Conservation (phyloP, 768 basidiomycete species). For the Amanita inopinata region DNA sequence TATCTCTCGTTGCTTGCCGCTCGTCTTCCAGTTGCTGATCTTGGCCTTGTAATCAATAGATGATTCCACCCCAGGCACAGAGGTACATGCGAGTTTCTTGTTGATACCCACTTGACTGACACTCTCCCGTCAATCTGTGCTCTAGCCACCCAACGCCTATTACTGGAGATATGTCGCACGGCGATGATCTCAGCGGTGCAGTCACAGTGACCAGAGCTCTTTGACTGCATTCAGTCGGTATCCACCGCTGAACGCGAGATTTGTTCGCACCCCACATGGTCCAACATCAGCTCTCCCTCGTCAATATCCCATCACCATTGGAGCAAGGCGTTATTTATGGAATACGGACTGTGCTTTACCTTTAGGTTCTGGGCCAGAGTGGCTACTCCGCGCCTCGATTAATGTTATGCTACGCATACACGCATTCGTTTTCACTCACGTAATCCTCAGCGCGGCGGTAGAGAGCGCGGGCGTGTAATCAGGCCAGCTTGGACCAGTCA, state of each 20-base stretch:
- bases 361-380: background rate
- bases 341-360: background rate
- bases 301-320: background rate
- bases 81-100: conserved; percentile 16
- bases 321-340: background rate
- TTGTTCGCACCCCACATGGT: background rate
- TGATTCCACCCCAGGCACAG: conserved; percentile 46
- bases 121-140: conserved; percentile 10
- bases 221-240: background rate
- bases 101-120: conserved; percentile 12
- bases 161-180: conserved; percentile 43
- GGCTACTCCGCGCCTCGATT: background rate
- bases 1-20: conserved; percentile 14
- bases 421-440: background rate
- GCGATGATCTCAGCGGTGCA: too few relatives aligned
- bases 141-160: conserved; percentile 29
- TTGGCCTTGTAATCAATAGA: conserved; percentile 27
- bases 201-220: too few relatives aligned
- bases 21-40: conserved; percentile 2
- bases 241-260: background rate
- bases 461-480: background rate
- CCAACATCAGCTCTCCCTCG: background rate
- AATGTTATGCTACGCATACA: background rate
- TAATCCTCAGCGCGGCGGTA: background rate
- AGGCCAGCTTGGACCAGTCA: background rate